Base-by-base conservation (phyloP, 2,329 filamentous ascomycete species). In the Chaetomium sp. region DNA sequence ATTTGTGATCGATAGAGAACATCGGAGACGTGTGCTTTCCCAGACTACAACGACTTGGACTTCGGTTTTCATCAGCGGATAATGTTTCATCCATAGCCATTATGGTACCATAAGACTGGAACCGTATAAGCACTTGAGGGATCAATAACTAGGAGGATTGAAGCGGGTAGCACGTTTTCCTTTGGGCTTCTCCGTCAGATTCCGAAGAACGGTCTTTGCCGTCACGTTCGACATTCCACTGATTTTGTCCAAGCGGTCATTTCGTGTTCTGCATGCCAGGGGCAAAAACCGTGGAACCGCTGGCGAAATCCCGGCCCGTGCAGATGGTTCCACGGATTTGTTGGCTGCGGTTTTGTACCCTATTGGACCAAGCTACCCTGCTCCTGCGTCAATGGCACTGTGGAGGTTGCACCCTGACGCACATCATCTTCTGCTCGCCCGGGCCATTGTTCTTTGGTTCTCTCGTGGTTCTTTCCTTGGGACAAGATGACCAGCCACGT, bases 311-410 rank as follows among this genome's bases (percentile, higher is more conserved):
- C 38, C 38, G 38, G 38, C 38, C 38, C 38, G 38, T 42, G 38
- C 38, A 42, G 38, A 42, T 42, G 38, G 38, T 42, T n/a, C 38
- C 38, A 42, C n/a, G 38, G 16, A 42, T 42, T 19, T 42, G 38
- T 42, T 42, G 38, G 38, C 7, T n/a, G 16, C 38, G 38, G 38
- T 42, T 42, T 16, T 42, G 38, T 42, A 19, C 31, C 59, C 59
- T 21, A 61, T 61, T 61, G 59, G 60, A 50, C 13, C 42, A 25
- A 35, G 25, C 27, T 21, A 9, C 19, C 31, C 49, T 29, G 21
- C 33, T 23, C 12, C 5, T 23, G 31, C 21, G 50, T 31, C 23
- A 54, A 31, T 31, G 16, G 7, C 23, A 23, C 53, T 27, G 49
- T 25, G 25, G 51, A 35, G 27, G 51, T 31, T 57, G 57, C 42